phyloP scores from a whole-genome alignment of 306 rosid species.

The Sphenostylis stenocarpa region DNA sequence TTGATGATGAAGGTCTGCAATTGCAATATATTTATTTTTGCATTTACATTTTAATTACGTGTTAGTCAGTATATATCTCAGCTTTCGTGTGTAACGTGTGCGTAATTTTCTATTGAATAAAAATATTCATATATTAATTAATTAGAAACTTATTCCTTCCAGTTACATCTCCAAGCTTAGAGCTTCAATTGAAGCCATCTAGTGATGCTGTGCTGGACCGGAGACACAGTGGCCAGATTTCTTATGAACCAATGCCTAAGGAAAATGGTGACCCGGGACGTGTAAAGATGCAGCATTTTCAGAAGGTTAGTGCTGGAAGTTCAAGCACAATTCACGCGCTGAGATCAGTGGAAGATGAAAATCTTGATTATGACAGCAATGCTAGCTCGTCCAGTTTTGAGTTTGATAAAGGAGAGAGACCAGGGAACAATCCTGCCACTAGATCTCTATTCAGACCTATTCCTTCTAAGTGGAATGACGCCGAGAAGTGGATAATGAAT shows the following conservation, averaged over 20 bases:
- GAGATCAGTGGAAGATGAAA: constrained; percentile 72
- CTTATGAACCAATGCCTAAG: constrained; percentile 37
- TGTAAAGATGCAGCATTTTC: constrained; percentile 49
- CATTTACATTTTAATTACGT: background rate
- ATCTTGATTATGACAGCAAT: constrained; percentile 89
- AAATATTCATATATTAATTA: background rate
- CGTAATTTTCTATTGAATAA: background rate
- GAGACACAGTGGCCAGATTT: constrained; percentile 34
- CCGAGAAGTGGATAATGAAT: constrained; percentile 92
- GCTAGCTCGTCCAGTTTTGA: constrained; percentile 99
- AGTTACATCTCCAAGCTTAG: constrained; percentile 69
- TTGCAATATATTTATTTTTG: background rate
- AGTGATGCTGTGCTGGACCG: constrained; percentile 30
- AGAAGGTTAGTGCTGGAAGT: constrained; percentile 56
- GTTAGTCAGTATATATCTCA: background rate
- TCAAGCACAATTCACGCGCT: constrained; percentile 64
- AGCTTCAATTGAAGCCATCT: constrained; percentile 42
- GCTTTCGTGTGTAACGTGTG: background rate
- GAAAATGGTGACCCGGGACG: constrained; percentile 45
- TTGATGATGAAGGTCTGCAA: constrained; percentile 70
- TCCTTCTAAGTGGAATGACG: constrained; percentile 96
- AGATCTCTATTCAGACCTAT: constrained; percentile 73
- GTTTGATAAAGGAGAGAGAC: constrained; percentile 85
- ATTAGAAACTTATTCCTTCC: constrained; percentile 32
- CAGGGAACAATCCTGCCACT: constrained; percentile 51